Evolutionary conservation across 371 early-diverging fungal species (phyloP), one percentile per base, ranked within the genome.

Genomic region (Mortierella sp.): DNA sequence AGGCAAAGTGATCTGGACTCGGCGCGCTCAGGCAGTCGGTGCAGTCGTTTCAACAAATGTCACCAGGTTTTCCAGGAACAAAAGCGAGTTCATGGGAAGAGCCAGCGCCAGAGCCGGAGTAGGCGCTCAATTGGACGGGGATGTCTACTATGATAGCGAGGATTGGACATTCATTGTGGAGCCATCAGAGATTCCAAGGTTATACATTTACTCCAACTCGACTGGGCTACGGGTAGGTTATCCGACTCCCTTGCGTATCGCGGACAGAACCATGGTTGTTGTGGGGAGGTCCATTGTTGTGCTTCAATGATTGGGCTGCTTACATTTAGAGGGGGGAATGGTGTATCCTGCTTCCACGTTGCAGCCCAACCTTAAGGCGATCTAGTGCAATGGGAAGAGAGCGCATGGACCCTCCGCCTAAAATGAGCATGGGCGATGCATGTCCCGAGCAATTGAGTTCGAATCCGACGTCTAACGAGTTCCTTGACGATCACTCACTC

Each of bases 1-100:
- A 9, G 92, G 90, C 1, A 50, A 68, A 4, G 61, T 84, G 9
- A 27, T 85, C 5, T 91, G 92, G 92, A 69, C 82, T 19, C 60
- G 51, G n/a, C 46, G 41, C 2, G 44, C 77, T 24, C 43, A 43
- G n/a, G 62, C 51, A 4, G 24, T 24, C 13, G 77, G 77, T 1
- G 77, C 70, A 4, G 50, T 69, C 10, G 61, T 76, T 12, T 68
- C 77, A 29, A 73, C 60, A 22, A 73, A 53, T 46, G 58, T 66
- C n/a, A 72, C 63, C 21, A 58, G 46, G 17, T 59, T 28, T 41
- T 49, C 25, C 13, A 56, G 43, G 41, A 41, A 19, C 22, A 37
- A 21, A 12, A 25, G 21, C 19, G 53, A n/a, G 7, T 16, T 40
- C 16, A 27, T 6, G 12, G 51, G 39, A 41, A 41, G 47, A 21